Evolutionary conservation across 768 basidiomycete species (phyloP), one percentile per base, ranked within the genome.

Genomic region (Candolleomyces eurysporus): DNA sequence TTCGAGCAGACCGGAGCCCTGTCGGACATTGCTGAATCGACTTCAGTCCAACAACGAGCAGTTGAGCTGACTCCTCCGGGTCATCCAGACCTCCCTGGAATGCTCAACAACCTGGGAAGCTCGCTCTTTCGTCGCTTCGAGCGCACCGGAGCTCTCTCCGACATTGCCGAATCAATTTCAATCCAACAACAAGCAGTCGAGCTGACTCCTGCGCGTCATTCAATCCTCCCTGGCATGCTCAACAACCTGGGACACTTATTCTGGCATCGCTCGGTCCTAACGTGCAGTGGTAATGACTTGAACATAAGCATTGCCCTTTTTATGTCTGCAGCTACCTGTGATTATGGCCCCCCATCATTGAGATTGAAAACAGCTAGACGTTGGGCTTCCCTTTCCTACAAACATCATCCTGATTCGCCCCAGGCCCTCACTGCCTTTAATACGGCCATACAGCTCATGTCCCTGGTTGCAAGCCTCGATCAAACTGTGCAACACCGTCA

Each of bases 401-500:
- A 3, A 11, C 50, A 53, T 36, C 14, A 17, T 45, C 54, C 54
- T 2, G 10, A 52, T 13, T 21, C 49, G 2, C 49, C 53, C 2
- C 42, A 62, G 16, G 16, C 48, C 14, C 19, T 58, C 7, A 0
- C 7, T 13, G 48, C 57, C 3, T 62, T 43, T 43, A 26, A 50
- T 7, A 58, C 42, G 7, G 49, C 40, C 22, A 10, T 62, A n/a
- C 31, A 43, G 17, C 31, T 52, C 10, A 21, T 57, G 14, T 43
- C 61, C 4, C 0, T 52, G 8, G 21, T 57, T 16, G 61, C 61
- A 22, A 57, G 61, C 14, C 42, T 62, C 7, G 61, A 58, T 14
- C 36, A 58, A n/a, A 62, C 57, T 5, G 21, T 62, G 4, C 57
- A 52, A 31, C 9, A 40, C 22, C 57, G 61, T 10, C 50, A 62